Percentiles rank a stretch among this genome's conserved stretches.
Evolutionary conservation across 768 basidiomycete genomes (phyloP).

Genomic region (Amanita polypyramis): DNA sequence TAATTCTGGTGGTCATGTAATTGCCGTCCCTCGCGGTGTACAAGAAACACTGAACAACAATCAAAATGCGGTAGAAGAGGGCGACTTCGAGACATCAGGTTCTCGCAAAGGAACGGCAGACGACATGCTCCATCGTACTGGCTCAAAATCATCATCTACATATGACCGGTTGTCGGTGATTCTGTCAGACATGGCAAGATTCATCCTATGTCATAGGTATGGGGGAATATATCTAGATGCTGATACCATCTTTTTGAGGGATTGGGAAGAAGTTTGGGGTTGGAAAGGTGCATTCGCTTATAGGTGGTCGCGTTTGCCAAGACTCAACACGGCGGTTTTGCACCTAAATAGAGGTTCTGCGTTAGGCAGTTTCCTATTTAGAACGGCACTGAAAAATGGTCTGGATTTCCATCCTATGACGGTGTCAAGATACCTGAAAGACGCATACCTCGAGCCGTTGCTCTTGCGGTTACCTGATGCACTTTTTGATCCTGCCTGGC

Average conservation of each 20-base stretch:
- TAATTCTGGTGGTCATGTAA: slow-evolving; percentile 76
- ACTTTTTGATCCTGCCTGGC: slow-evolving; percentile 93
- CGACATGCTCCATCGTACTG: slow-evolving; percentile 57
- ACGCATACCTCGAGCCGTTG: slow-evolving; percentile 76
- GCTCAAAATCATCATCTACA: slow-evolving; percentile 73
- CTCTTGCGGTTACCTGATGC: slow-evolving; percentile 89
- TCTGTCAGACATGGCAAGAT: slow-evolving; percentile 93
- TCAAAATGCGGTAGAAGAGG: slow-evolving; percentile 10
- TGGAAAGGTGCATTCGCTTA: slow-evolving; percentile 97
- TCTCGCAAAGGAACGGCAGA: slow-evolving; percentile 26
- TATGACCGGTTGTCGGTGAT: slow-evolving; percentile 92
- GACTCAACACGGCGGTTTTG: slow-evolving; percentile 95
- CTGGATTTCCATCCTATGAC: slow-evolving; percentile 98
- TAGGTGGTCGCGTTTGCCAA: slow-evolving; percentile 85
- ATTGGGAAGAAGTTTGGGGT: slow-evolving; percentile 98
- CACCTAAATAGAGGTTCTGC: slow-evolving; percentile 90
- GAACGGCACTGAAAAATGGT: slow-evolving; percentile 86
- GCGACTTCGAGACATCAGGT: slow-evolving; percentile 2
- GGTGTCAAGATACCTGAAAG: slow-evolving; percentile 81
- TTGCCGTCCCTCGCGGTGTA: slow-evolving; percentile 37
- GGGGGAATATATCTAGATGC: slow-evolving; percentile 97
- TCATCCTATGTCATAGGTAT: slow-evolving; percentile 92
- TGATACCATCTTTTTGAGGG: slow-evolving; percentile 89
- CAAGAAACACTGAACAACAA: slow-evolving; percentile 2
- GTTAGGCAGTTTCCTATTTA: slow-evolving; percentile 86